Percentiles rank a stretch among this genome's conserved stretches.
These are phyloP conservation scores for Debaryomyces nepalensis DNA, from an alignment of 1,139 yeast genomes.

Conservation along the genomic window DNA sequence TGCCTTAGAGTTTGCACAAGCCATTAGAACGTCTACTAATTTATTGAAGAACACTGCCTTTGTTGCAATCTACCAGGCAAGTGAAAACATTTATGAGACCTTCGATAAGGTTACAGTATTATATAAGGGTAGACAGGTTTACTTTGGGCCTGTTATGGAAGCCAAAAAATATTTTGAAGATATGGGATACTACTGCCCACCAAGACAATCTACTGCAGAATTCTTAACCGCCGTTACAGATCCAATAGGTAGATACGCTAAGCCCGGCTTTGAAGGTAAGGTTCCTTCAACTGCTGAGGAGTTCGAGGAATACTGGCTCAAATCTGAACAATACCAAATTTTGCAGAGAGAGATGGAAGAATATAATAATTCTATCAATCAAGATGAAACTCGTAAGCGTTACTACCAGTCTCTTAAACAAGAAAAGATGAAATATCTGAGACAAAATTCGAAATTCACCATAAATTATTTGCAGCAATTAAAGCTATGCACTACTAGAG, in stretches of 20 bases:
- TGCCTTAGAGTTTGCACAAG: constrained; percentile 67
- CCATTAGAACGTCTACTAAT: constrained; percentile 63
- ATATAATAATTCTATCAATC: constrained; percentile 39
- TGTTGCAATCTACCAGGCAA: constrained; percentile 69
- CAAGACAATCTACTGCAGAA: constrained; percentile 68
- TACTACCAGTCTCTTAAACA: constrained; percentile 43
- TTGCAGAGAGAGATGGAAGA: constrained; percentile 46
- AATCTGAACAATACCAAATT: constrained; percentile 51
- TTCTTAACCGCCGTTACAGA: constrained; percentile 73
- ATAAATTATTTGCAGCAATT: constrained; percentile 52
- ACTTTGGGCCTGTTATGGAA: constrained; percentile 56
- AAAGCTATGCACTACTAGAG: constrained; percentile 49
- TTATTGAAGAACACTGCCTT: constrained; percentile 59
- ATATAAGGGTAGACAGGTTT: constrained; percentile 62
- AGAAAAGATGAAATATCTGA: constrained; percentile 47
- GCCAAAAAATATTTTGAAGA: constrained; percentile 60
- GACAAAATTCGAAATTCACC: constrained; percentile 50
- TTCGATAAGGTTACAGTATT: constrained; percentile 69
- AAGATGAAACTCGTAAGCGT: constrained; percentile 40
- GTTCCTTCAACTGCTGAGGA: constrained; percentile 64
- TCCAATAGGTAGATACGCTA: constrained; percentile 51
- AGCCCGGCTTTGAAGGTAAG: constrained; percentile 52
- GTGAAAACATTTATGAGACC: constrained; percentile 63
- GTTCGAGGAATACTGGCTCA: constrained; percentile 59
- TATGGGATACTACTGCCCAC: constrained; percentile 66